Conservation (phyloP, 352 stramenopile genomes). For the Peronospora belbahrii region DNA sequence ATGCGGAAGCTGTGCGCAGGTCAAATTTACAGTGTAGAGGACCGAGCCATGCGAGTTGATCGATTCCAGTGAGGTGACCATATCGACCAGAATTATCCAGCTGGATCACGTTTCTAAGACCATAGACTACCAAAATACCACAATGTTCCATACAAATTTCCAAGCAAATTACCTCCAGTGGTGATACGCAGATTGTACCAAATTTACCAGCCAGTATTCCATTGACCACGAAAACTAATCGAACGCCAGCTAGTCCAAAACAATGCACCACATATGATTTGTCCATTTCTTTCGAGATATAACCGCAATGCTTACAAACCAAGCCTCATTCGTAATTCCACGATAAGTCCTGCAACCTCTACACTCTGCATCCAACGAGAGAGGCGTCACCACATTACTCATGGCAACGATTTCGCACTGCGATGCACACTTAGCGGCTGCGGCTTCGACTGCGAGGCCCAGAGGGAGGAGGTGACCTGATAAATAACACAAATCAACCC, state of each 20-base stretch:
- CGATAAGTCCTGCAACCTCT: slow-evolving; percentile 7
- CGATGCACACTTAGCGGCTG: slow-evolving; percentile 15
- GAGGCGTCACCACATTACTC: neutral
- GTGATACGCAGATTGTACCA: slow-evolving; percentile 6
- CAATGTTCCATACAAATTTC: neutral
- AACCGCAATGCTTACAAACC: slow-evolving; percentile 12
- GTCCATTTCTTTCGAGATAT: slow-evolving; percentile 24
- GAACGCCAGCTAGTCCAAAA: slow-evolving; percentile 17
- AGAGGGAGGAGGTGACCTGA: slow-evolving; percentile 21
- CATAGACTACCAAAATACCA: slow-evolving; percentile 11
- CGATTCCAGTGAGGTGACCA: neutral
- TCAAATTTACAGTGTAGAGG: neutral
- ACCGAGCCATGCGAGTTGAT: neutral
- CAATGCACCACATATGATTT: slow-evolving; percentile 14
- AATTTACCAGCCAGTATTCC: slow-evolving; percentile 11
- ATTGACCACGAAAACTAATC: slow-evolving; percentile 16
- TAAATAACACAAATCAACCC: neutral
- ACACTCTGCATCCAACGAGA: slow-evolving; percentile 2
- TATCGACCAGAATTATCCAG: neutral
- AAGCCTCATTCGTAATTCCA: slow-evolving; percentile 11
- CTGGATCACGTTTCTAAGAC: slow-evolving; percentile 5
- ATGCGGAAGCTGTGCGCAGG: neutral
- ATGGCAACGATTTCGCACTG: neutral
- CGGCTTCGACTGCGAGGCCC: slow-evolving; percentile 25
- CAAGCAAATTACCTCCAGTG: slow-evolving; percentile 6